phyloP scores from a whole-genome alignment of 768 basidiomycete genomes.

The Boletellus ananiceps region DNA sequence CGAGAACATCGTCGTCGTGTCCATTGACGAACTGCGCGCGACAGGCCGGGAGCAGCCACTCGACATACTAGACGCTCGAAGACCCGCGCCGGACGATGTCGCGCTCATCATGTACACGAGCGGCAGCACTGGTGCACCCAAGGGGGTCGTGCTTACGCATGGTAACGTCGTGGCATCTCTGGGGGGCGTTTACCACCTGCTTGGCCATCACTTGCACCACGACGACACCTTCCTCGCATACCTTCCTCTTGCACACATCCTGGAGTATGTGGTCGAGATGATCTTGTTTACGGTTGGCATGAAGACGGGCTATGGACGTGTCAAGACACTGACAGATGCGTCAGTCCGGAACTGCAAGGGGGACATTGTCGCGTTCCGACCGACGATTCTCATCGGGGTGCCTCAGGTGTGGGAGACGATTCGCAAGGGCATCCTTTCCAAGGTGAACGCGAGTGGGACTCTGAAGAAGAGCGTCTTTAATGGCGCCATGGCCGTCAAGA shows the following conservation, averaged over 20 bases:
- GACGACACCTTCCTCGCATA: conserved; percentile 69
- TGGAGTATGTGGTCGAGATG: conserved; percentile 89
- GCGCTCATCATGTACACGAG: conserved; percentile 83
- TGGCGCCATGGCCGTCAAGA: conserved; percentile 73
- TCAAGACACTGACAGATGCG: conserved; percentile 94
- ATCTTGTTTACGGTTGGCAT: conserved; percentile 70
- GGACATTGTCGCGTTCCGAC: conserved; percentile 78
- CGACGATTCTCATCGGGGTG: conserved; percentile 91
- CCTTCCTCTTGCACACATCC: conserved; percentile 90
- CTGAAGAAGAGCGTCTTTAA: conserved; percentile 78
- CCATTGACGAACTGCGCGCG: conserved; percentile 66
- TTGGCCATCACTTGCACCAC: conserved; percentile 47
- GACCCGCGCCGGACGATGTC: conserved; percentile 47
- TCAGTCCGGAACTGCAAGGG: conserved; percentile 88
- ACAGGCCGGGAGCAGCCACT: conserved; percentile 55
- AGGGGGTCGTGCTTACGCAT: conserved; percentile 90
- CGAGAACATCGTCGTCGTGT: conserved; percentile 55
- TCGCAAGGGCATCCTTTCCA: conserved; percentile 86
- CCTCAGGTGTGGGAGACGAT: conserved; percentile 98
- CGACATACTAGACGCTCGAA: conserved; percentile 47
- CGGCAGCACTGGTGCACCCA: conserved; percentile 89
- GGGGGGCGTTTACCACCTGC: conserved; percentile 70
- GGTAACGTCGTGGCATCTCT: conserved; percentile 81
- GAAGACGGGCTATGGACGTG: conserved; percentile 82
- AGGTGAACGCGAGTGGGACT: conserved; percentile 64